These are phyloP conservation scores for Heterobasidion annosum DNA, from an alignment of 1,284 basidiomycete species.

Conservation along the genomic window DNA sequence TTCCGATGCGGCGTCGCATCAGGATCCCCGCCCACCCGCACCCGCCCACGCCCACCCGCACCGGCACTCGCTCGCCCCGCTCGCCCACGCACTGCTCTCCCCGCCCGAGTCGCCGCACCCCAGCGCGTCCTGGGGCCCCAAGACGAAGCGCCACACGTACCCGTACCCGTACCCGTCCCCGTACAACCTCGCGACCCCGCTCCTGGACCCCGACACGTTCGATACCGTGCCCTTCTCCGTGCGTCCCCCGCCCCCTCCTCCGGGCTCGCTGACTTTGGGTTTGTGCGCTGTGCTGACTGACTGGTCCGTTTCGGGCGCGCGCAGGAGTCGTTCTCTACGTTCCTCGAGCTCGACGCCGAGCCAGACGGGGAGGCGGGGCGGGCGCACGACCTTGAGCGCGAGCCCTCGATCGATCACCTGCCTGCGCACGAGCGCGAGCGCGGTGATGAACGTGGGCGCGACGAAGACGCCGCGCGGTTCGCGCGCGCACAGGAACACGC, in stretches of 20 bases:
- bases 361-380: constrained; percentile 1
- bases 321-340: constrained; percentile 12
- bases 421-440: too few relatives aligned
- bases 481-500: not conserved
- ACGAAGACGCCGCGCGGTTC: not conserved
- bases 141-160: not conserved
- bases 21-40: too few relatives aligned
- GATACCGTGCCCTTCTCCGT: constrained; percentile 13
- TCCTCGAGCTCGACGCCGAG: constrained; percentile 2
- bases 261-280: not conserved
- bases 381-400: not conserved
- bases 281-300: not conserved
- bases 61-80: too few relatives aligned
- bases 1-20: too few relatives aligned
- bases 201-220: constrained; percentile 10
- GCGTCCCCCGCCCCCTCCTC: not conserved
- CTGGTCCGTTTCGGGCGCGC: not conserved
- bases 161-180: too few relatives aligned
- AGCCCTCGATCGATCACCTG: not conserved
- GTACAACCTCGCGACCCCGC: constrained; percentile 5
- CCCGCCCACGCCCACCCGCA: too few relatives aligned
- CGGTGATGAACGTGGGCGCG: not conserved
- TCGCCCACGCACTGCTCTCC: not conserved
- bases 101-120: not conserved
- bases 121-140: not conserved